Evolutionary conservation across 768 basidiomycete species (phyloP), one percentile per base, ranked within the genome.

Genomic region (Cubamyces sp.): DNA sequence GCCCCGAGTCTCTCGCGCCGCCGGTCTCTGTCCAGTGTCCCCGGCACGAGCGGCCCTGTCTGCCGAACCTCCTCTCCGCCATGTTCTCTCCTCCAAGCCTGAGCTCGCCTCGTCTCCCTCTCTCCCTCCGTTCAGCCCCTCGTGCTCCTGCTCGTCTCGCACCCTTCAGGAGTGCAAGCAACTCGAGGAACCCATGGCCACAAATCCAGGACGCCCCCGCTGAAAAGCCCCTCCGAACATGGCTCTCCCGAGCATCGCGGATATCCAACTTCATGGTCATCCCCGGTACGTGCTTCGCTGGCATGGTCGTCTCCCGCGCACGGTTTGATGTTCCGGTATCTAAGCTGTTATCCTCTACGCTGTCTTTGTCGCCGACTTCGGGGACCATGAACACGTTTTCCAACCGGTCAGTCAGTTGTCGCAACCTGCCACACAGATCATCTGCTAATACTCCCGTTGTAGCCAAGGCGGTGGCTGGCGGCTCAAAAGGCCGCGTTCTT

Each of bases 351-450:
- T 78, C 16, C 41, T 84, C 3, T 90, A 90, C 64, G 80, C 80
- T 3, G 75, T 86, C 21, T 86, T 90, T 70, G 72, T 86, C 58
- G 81, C 83, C 53, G 87, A 90, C 70, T 90, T 84, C 71, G 88
- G 88, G 3, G 84, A 87, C n/a, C 76, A 78, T 49, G 88, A 90
- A 23, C 87, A 90, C 70, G 84, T 88, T 26, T 90, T 88, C 72
- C 82, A 80, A 72, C 84, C 86, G 23, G 87, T 88, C 64, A 70
- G 85, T 78, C 21, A 52, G 42, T 19, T n/a, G 28, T n/a, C 26
- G 30, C 15, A 3, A 3, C 25, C 42, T 19, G 18, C 19, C 54
- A 46, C 21, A 23, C 25, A 34, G 9, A 6, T n/a, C 49, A 43
- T 42, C 39, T 16, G n/a, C 53, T 49, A 56, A 65, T 40, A 63